A percentile compares a stretch with the other conserved stretches of the same genome.
Evolutionary conservation across 257 asterid genomes (phyloP).

Genomic region (Capsicum chinense): DNA sequence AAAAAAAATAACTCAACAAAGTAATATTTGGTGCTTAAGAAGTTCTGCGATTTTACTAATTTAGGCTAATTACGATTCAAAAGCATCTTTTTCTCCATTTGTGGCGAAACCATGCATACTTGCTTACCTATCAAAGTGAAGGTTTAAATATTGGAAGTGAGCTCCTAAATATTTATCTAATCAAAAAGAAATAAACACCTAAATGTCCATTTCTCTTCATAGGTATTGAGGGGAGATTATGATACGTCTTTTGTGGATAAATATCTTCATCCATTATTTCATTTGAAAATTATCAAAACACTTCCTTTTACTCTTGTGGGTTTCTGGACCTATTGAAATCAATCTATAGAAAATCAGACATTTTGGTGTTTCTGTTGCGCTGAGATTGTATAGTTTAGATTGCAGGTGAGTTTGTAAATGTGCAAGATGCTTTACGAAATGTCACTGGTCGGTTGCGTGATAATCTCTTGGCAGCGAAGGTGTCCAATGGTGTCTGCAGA

Average conservation of each 20-base stretch:
- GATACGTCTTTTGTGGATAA: neutral
- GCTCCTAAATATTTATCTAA: neutral
- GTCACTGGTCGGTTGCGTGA: constrained; percentile 69
- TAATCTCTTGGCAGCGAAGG: constrained; percentile 45
- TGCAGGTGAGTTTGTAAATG: constrained; percentile 66
- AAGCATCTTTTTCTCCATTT: neutral
- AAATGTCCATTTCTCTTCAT: neutral
- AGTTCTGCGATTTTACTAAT: neutral
- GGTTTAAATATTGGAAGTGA: neutral
- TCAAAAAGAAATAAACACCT: neutral
- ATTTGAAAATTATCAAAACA: neutral
- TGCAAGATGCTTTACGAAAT: constrained; percentile 64
- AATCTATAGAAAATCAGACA: constrained; percentile 2
- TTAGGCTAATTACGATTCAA: constrained; percentile 2
- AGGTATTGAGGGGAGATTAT: neutral
- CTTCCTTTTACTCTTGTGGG: neutral
- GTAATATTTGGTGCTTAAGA: neutral
- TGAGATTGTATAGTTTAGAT: constrained; percentile 46
- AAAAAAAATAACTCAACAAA: neutral
- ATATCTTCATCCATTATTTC: neutral
- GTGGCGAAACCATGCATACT: too few relatives aligned
- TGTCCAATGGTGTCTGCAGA: constrained; percentile 42
- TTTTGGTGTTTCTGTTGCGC: neutral
- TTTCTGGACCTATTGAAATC: neutral
- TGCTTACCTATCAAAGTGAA: neutral